Percentiles rank a stretch among this genome's conserved stretches.
Conservation (phyloP, 2,329 filamentous ascomycete genomes). For the Incumbomyces delicatus region DNA sequence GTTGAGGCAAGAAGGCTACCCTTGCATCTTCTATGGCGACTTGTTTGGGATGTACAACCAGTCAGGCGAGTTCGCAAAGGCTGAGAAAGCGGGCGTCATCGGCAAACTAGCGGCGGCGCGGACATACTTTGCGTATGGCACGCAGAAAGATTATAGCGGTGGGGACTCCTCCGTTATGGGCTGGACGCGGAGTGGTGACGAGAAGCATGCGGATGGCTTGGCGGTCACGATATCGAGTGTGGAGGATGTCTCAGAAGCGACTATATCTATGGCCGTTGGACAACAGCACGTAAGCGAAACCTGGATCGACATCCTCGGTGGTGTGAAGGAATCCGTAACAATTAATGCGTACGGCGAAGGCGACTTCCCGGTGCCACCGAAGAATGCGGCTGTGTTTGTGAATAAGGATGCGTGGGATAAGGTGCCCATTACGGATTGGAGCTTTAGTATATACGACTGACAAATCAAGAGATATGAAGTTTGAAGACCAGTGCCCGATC, state of each 20-base stretch:
- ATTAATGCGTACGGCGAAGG: too few relatives aligned
- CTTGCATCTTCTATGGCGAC: constrained; percentile 58
- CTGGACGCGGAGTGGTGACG: constrained; percentile 44
- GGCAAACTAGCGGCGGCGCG: constrained; percentile 53
- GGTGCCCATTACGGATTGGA: too few relatives aligned
- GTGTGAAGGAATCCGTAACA: too few relatives aligned
- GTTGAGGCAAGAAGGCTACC: constrained; percentile 46
- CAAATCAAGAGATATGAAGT: too few relatives aligned
- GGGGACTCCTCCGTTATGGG: constrained; percentile 49
- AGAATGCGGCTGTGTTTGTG: too few relatives aligned
- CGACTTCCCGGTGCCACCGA: too few relatives aligned
- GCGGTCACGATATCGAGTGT: constrained; percentile 42
- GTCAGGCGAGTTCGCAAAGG: neutral
- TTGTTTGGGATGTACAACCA: neutral
- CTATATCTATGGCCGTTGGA: constrained; percentile 49
- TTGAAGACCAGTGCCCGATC: too few relatives aligned
- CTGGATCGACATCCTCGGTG: constrained; percentile 49
- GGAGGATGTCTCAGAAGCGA: neutral
- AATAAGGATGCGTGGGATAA: too few relatives aligned
- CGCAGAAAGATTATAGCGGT: constrained; percentile 56
- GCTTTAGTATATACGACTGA: too few relatives aligned
- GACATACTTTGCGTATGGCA: constrained; percentile 57
- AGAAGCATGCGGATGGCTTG: constrained; percentile 32
- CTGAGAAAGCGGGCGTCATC: constrained; percentile 39
- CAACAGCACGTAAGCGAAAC: constrained; percentile 46